Conservation (phyloP, 139 green algal genomes). For the Eudorina sp. region DNA sequence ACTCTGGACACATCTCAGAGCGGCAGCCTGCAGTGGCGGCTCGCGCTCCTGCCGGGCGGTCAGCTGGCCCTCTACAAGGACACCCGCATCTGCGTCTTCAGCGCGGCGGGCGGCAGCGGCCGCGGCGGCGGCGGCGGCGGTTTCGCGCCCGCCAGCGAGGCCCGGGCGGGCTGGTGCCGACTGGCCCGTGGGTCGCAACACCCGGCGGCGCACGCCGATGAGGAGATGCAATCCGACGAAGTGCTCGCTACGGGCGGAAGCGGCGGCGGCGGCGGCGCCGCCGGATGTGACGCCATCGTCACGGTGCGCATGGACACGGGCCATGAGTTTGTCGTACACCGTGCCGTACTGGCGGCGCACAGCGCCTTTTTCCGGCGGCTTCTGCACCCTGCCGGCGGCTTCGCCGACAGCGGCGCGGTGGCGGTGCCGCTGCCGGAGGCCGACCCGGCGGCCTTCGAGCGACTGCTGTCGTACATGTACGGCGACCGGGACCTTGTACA, state of each 20-base stretch:
- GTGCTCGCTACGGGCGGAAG: too few relatives aligned
- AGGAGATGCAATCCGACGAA: too few relatives aligned
- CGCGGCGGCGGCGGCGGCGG: too few relatives aligned
- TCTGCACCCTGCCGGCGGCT: background rate
- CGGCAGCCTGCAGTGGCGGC: background rate
- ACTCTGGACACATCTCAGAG: background rate
- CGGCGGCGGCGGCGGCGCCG: too few relatives aligned
- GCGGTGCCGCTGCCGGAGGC: background rate
- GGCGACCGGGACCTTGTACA: background rate
- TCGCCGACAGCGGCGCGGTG: background rate
- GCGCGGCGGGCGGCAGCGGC: too few relatives aligned
- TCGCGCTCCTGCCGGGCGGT: background rate
- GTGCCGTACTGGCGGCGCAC: background rate
- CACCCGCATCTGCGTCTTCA: background rate
- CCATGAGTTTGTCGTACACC: background rate
- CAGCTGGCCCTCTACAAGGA: background rate
- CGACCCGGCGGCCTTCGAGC: background rate
- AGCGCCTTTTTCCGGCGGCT: background rate
- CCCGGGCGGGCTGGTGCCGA: background rate
- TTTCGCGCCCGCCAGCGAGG: background rate
- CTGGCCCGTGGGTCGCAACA: too few relatives aligned
- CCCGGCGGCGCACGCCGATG: too few relatives aligned
- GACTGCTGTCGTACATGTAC: slow-evolving; percentile 1
- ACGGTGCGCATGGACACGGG: background rate
- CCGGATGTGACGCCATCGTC: background rate